Percentiles rank a stretch among this genome's conserved stretches.
Evolutionary conservation across 164 flowering plant species (phyloP).

Genomic region (Chimonanthus praecox): DNA sequence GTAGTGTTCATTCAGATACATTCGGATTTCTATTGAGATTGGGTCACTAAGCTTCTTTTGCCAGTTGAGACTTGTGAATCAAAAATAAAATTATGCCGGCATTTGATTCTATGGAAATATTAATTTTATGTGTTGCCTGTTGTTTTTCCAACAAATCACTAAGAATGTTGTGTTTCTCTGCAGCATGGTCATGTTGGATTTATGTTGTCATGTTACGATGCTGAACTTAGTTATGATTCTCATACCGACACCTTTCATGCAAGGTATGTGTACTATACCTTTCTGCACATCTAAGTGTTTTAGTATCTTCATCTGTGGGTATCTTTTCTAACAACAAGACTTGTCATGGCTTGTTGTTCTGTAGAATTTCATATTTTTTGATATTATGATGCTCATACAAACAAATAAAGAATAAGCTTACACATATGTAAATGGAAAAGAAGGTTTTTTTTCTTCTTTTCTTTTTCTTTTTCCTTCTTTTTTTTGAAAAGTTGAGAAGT

Average conservation of each 20-base stretch:
- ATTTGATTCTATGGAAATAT: neutral
- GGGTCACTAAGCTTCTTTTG: neutral
- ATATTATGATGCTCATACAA: no score
- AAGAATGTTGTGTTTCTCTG: neutral
- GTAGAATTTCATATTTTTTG: no score
- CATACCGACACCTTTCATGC: slow-evolving; percentile 68
- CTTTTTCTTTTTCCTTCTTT: no score
- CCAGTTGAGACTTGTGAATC: neutral
- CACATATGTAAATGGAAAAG: no score
- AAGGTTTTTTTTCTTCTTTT: no score
- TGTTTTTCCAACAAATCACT: neutral
- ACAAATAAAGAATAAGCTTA: no score
- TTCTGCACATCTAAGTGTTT: neutral
- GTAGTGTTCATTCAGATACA: slow-evolving; percentile 23
- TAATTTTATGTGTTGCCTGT: neutral
- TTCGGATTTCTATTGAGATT: neutral
- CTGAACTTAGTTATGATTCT: slow-evolving; percentile 63
- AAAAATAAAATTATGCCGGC: neutral
- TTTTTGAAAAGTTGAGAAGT: no score
- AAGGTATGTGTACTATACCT: slow-evolving; percentile 38
- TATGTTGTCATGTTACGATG: slow-evolving; percentile 94
- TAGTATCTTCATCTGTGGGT: no score
- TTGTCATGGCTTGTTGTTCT: no score
- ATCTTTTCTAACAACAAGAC: no score
- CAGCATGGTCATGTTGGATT: slow-evolving; percentile 91